phyloP scores from a whole-genome alignment of 768 basidiomycete species.

The Solioccasus polychromus region DNA sequence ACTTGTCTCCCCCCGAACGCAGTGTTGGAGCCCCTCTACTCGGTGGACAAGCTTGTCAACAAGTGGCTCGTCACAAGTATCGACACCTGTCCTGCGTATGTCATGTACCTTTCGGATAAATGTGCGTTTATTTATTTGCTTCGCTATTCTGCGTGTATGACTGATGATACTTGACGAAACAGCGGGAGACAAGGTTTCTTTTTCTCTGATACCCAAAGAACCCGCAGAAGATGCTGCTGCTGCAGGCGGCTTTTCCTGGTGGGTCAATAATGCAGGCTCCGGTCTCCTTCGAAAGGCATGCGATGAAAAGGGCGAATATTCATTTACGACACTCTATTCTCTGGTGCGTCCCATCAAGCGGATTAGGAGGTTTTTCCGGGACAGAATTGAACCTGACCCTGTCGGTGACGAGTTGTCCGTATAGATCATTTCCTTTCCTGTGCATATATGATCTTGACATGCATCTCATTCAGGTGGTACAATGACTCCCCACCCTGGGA shows the following conservation, averaged over 20 bases:
- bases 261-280: constrained; percentile 10
- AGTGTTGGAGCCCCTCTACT: constrained; percentile 25
- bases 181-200: constrained; percentile 22
- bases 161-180: not conserved
- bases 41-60: constrained; percentile 23
- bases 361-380: constrained; percentile 16
- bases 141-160: too few species aligned
- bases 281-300: constrained; percentile 21
- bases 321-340: constrained; percentile 21
- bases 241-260: constrained; percentile 17
- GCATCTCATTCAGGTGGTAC: not conserved
- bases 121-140: constrained; percentile 1
- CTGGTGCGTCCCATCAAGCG: constrained; percentile 14
- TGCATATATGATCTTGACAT: not conserved
- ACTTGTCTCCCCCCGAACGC: constrained; percentile 16
- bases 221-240: constrained; percentile 3
- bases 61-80: constrained; percentile 33
- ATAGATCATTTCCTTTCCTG: not conserved
- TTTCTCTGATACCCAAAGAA: constrained; percentile 18
- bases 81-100: constrained; percentile 29
- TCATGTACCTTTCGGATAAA: constrained; percentile 32
- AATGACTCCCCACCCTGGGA: not conserved
- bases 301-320: constrained; percentile 10
- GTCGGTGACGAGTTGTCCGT: constrained; percentile 22
- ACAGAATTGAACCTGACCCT: constrained; percentile 8